Conservation (phyloP, 2,329 filamentous ascomycete species). For the Hypoxylon sp. region DNA sequence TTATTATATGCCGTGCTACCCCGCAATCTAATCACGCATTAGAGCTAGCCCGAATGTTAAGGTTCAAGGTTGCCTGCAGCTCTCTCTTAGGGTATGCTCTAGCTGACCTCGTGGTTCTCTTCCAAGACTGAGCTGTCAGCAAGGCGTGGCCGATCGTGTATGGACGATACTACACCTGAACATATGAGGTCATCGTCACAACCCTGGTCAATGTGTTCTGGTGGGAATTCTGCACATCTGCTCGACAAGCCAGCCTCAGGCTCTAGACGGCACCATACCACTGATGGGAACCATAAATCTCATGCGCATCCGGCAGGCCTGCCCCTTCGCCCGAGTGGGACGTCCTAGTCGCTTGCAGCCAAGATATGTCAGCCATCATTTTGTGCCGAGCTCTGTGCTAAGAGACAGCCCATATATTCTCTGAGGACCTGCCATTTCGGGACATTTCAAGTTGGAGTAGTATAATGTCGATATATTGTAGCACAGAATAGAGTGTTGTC, state of each 20-base stretch:
- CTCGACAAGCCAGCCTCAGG: slow-evolving; percentile 29
- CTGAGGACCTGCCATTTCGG: slow-evolving; percentile 41
- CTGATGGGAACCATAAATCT: slow-evolving; percentile 12
- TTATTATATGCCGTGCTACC: slow-evolving; percentile 47
- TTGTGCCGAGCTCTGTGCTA: slow-evolving; percentile 15
- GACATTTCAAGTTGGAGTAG: slow-evolving; percentile 21
- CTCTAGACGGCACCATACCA: slow-evolving; percentile 6
- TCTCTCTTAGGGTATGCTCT: slow-evolving; percentile 20
- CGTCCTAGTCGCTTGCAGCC: slow-evolving; percentile 21
- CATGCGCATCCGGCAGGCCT: slow-evolving; percentile 1
- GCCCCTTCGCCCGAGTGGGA: slow-evolving; percentile 24
- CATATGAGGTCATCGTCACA: slow-evolving; percentile 41
- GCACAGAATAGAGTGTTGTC: slow-evolving; percentile 28
- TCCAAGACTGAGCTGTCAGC: slow-evolving; percentile 39
- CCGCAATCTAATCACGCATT: slow-evolving; percentile 44
- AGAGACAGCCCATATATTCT: slow-evolving; percentile 14
- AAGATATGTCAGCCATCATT: slow-evolving; percentile 31
- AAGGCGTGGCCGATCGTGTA: slow-evolving; percentile 39
- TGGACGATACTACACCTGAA: slow-evolving; percentile 34
- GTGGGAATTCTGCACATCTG: slow-evolving; percentile 18
- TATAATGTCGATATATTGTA: slow-evolving; percentile 28
- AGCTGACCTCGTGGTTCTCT: slow-evolving; percentile 43
- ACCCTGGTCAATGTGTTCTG: slow-evolving; percentile 18
- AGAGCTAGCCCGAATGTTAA: slow-evolving; percentile 27
- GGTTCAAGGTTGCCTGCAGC: slow-evolving; percentile 39